These are phyloP conservation scores for Pezicula neosporulosa DNA, from an alignment of 2,329 filamentous ascomycete genomes.

Conservation along the genomic window DNA sequence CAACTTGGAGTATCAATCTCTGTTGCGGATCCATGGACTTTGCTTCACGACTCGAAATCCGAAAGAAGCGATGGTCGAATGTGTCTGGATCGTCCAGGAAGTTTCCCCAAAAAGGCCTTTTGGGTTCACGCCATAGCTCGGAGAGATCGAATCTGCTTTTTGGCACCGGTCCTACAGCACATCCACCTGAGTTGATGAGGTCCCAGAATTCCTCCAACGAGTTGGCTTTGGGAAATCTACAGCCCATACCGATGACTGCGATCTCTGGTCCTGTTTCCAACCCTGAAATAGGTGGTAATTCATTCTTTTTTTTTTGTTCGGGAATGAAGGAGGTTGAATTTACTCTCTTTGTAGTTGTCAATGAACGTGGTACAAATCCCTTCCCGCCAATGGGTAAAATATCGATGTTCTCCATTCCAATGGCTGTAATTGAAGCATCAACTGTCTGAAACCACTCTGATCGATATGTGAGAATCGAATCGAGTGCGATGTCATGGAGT, in stretches of 20 bases:
- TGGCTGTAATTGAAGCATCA: no score
- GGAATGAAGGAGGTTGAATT: no score
- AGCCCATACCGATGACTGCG: slow-evolving; percentile 32
- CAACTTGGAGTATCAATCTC: slow-evolving; percentile 15
- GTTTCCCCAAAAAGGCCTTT: slow-evolving; percentile 67
- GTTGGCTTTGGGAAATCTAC: slow-evolving; percentile 28
- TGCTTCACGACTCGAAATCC: slow-evolving; percentile 17
- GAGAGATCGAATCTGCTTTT: slow-evolving; percentile 66
- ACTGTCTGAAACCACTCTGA: no score
- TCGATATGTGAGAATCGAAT: slow-evolving; percentile 33
- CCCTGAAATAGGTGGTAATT: no score
- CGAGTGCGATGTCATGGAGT: slow-evolving; percentile 22
- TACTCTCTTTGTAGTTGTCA: no score
- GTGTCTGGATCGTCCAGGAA: slow-evolving; percentile 50
- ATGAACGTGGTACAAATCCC: no score
- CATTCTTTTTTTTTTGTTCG: no score
- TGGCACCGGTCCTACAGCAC: slow-evolving; percentile 60
- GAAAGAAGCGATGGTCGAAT: slow-evolving; percentile 17
- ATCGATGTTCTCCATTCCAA: no score
- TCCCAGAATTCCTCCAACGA: slow-evolving; percentile 65
- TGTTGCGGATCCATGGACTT: slow-evolving; percentile 25
- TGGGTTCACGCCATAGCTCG: slow-evolving; percentile 51
- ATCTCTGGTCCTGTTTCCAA: slow-evolving; percentile 10
- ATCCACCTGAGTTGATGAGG: slow-evolving; percentile 66
- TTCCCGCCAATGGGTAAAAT: no score